Base-by-base conservation (phyloP, 495 filamentous ascomycete species). In the Gamarada debralockiae region DNA sequence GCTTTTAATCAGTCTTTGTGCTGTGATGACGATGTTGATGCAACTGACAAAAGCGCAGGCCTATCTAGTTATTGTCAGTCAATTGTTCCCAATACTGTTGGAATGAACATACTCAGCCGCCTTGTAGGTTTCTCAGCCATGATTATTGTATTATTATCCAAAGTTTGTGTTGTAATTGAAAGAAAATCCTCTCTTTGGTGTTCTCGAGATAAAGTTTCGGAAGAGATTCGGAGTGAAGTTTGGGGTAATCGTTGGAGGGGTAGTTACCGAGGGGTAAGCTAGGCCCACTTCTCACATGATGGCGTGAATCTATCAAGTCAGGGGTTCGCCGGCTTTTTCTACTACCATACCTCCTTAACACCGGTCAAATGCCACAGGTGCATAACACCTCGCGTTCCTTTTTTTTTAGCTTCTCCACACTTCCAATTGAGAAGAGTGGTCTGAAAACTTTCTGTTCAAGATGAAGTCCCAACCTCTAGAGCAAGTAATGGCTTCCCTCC, bases 1-100 rank as follows among this genome's bases (percentile, higher is more conserved):
- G 60, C 14, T n/a, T 6, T n/a, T 4, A 39, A 20, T 39, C 37
- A 39, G n/a, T 20, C 37, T 39, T 14, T 39, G 13, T 53, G 13
- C 9, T 18, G n/a, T 50, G 9, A 18, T 12, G 23, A 12, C 2
- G 27, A 9, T 10, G 21, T 4, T 39, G 17, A 29, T 15, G 27
- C 47, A 3, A 48, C 48, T 41, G 39, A 62, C 59, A 62, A 62
- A 41, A 62, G 59, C 24, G 55, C 59, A 6, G 59, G 55, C 31
- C 55, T 40, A 2, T 21, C 59, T 61, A 54, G 9, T 20, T 10
- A 12, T 36, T 22, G 21, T 57, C 51, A 57, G 54, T 27, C 8
- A 18, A 20, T 13, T 49, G 27, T 17, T 4, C n/a, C 1, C 17
- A 24, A 22, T 10, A 33, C 12, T 6, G 17, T 20, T 31, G 23